A percentile compares a stretch with the other conserved stretches of the same genome.
Conservation (phyloP, 2,329 filamentous ascomycete species). For the Verticillium longisporum region DNA sequence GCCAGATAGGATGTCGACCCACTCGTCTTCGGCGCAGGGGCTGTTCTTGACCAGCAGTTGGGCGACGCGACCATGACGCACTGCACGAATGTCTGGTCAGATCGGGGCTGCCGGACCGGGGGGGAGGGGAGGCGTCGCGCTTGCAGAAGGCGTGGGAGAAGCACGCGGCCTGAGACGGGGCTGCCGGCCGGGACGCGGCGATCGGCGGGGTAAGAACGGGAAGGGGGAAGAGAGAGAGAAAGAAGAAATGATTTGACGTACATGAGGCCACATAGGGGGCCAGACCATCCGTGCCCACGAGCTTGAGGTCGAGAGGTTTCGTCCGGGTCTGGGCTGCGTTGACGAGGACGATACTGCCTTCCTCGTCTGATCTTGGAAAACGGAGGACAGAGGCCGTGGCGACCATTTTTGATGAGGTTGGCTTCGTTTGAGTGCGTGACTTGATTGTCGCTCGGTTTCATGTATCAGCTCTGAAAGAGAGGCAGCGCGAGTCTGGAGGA, state of each 20-base stretch:
- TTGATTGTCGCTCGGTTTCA: background rate
- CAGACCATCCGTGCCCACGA: constrained; percentile 62
- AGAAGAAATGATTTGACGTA: constrained; percentile 30
- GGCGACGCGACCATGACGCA: constrained; percentile 40
- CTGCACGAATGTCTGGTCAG: background rate
- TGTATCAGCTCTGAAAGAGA: background rate
- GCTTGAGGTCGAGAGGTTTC: constrained; percentile 54
- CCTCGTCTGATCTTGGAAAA: constrained; percentile 48
- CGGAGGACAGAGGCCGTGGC: constrained; percentile 38
- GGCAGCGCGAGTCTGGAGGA: background rate
- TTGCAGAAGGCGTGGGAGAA: background rate
- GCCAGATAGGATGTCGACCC: constrained; percentile 53
- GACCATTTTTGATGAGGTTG: background rate
- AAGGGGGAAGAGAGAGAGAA: background rate
- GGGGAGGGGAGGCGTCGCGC: background rate
- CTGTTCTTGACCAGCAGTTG: constrained; percentile 47
- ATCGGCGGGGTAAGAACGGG: constrained; percentile 7
- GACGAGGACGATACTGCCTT: constrained; percentile 51
- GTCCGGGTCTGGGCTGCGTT: constrained; percentile 45
- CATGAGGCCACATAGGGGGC: constrained; percentile 50
- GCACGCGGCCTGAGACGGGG: background rate
- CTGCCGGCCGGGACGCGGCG: constrained; percentile 7
- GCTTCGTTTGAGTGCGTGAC: background rate
- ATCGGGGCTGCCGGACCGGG: background rate
- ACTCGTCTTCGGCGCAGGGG: constrained; percentile 55